phyloP scores from a whole-genome alignment of 805 yeast genomes.

The Monosporozyma solicola region DNA sequence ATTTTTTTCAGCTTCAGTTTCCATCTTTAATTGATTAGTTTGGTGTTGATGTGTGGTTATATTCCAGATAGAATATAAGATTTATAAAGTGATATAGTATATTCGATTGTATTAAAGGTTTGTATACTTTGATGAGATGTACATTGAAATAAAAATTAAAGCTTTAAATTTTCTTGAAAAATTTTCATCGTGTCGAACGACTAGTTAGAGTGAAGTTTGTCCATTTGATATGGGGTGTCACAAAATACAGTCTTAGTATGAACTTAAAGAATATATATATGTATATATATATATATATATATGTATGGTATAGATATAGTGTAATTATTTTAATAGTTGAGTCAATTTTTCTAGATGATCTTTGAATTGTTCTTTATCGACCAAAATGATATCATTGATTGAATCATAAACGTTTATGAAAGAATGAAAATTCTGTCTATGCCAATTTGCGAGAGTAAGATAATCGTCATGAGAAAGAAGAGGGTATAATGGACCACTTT shows the following conservation, averaged over 20 bases:
- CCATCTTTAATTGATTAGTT: constrained; percentile 14
- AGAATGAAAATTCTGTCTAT: neutral
- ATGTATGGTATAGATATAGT: neutral
- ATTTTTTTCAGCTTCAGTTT: constrained; percentile 85
- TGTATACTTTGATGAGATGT: neutral
- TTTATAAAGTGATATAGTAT: no score
- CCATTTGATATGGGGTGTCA: neutral
- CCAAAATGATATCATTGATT: neutral
- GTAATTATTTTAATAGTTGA: neutral
- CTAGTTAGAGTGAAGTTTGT: neutral
- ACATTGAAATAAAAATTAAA: neutral
- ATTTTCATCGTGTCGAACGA: constrained; percentile 1
- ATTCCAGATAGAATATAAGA: no score
- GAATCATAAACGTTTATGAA: neutral
- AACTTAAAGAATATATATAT: neutral
- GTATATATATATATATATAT: neutral
- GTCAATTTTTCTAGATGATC: neutral
- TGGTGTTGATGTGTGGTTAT: neutral
- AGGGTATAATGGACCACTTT: neutral
- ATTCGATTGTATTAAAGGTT: neutral
- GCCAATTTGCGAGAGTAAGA: neutral
- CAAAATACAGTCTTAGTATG: neutral
- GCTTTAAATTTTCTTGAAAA: neutral
- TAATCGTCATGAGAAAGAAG: neutral
- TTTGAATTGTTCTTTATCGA: constrained; percentile 3